Conservation (phyloP, 2,329 filamentous ascomycete genomes). For the Pyrenochaeta sp. region DNA sequence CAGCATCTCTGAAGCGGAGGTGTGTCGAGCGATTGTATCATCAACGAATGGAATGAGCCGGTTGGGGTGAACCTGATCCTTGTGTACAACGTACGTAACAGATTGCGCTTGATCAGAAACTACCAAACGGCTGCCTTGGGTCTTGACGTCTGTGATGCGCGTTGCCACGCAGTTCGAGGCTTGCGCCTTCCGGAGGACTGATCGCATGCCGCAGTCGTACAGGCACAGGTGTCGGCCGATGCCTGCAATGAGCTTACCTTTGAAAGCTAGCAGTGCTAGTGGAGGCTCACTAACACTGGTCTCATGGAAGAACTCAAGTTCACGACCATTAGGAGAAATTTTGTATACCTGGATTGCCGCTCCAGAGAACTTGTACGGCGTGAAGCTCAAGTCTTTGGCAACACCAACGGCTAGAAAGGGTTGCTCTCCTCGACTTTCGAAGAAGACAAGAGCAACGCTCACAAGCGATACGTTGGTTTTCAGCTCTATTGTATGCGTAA, state of each 20-base stretch:
- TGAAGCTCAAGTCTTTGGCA: conserved; percentile 85
- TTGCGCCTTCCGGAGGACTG: conserved; percentile 91
- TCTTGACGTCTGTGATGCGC: conserved; percentile 87
- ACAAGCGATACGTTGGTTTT: conserved; percentile 92
- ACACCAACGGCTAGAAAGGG: conserved; percentile 94
- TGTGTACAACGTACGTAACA: conserved; percentile 92
- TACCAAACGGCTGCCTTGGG: conserved; percentile 88
- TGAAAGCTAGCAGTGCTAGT: conserved; percentile 89
- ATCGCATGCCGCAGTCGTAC: conserved; percentile 92
- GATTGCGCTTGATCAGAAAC: conserved; percentile 94
- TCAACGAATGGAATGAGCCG: conserved; percentile 92
- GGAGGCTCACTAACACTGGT: conserved; percentile 91
- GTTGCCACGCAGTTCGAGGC: conserved; percentile 75
- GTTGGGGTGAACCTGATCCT: conserved; percentile 77
- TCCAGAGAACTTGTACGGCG: conserved; percentile 73
- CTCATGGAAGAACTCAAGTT: conserved; percentile 95
- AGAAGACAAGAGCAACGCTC: conserved; percentile 83
- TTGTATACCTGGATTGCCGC: conserved; percentile 94
- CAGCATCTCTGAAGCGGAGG: conserved; percentile 89
- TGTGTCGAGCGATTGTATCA: conserved; percentile 89
- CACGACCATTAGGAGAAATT: conserved; percentile 84
- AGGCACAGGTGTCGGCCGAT: conserved; percentile 83
- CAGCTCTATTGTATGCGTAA: conserved; percentile 81
- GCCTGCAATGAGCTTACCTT: conserved; percentile 87
- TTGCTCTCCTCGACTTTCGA: conserved; percentile 83